These are phyloP conservation scores for Macadamia tetraphylla DNA, from an alignment of 164 flowering plant genomes.

Conservation along the genomic window DNA sequence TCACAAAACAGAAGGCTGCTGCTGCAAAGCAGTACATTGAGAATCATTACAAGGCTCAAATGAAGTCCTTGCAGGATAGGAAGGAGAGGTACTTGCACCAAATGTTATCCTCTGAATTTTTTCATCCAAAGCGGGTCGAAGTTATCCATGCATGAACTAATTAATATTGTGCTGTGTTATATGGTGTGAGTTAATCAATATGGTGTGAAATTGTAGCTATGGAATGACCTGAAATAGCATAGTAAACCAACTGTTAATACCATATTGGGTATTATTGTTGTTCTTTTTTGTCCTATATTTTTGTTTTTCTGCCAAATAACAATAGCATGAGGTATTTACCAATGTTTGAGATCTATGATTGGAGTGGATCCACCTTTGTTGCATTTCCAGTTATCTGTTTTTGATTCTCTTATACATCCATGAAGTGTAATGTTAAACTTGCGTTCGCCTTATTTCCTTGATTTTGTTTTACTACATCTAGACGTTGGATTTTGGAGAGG, in stretches of 20 bases:
- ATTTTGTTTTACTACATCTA: slow-evolving; percentile 6
- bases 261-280: no score
- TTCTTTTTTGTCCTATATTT: no score
- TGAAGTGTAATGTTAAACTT: neutral
- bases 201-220: no score
- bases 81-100: slow-evolving; percentile 27
- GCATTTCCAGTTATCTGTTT: neutral
- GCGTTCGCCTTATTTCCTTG: neutral
- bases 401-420: neutral
- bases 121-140: no score
- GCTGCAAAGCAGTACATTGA: slow-evolving; percentile 42
- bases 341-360: neutral
- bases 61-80: slow-evolving; percentile 35
- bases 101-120: neutral
- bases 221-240: no score
- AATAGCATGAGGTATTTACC: no score
- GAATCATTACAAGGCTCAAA: slow-evolving; percentile 38
- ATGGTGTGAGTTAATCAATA: no score
- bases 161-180: no score
- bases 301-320: no score
- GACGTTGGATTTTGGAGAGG: slow-evolving; percentile 35
- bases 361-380: neutral
- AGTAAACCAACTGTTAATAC: no score
- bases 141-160: no score
- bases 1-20: slow-evolving; percentile 35